These are phyloP conservation scores for Apostasia ramifera DNA, from an alignment of 106 monocot genomes.

Conservation along the genomic window DNA sequence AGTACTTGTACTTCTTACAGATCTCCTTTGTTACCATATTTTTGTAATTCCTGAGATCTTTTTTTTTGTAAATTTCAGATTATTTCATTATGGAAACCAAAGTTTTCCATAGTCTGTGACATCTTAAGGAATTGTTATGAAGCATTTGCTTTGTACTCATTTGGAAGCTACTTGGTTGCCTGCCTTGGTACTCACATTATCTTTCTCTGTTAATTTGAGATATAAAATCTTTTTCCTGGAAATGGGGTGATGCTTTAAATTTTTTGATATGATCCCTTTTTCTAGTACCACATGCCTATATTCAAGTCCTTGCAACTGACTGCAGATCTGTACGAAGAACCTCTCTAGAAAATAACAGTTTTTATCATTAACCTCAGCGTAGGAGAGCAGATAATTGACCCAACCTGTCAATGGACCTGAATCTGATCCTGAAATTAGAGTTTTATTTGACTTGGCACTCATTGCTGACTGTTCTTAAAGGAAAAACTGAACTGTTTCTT, in stretches of 20 bases:
- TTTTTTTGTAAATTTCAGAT: slow-evolving; percentile 29
- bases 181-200: slow-evolving; percentile 52
- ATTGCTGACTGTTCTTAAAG: too few species aligned
- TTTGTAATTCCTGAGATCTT: background rate
- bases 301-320: background rate
- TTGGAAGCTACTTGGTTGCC: slow-evolving; percentile 66
- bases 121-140: slow-evolving; percentile 86
- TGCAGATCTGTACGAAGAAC: too few species aligned
- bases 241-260: too few species aligned
- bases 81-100: slow-evolving; percentile 68
- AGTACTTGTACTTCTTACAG: too few species aligned
- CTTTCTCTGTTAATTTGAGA: background rate
- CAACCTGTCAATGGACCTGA: too few species aligned
- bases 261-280: background rate
- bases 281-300: background rate
- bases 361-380: too few species aligned
- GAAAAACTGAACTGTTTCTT: too few species aligned
- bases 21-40: too few species aligned
- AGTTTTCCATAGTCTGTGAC: slow-evolving; percentile 61
- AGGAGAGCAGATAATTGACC: too few species aligned
- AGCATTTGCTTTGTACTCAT: slow-evolving; percentile 77
- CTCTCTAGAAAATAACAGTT: too few species aligned
- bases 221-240: background rate
- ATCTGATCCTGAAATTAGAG: too few species aligned
- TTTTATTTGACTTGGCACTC: too few species aligned